A percentile compares a stretch with the other conserved stretches of the same genome.
Evolutionary conservation across 495 filamentous ascomycete genomes (phyloP).

Genomic region (Copromyces sp.): DNA sequence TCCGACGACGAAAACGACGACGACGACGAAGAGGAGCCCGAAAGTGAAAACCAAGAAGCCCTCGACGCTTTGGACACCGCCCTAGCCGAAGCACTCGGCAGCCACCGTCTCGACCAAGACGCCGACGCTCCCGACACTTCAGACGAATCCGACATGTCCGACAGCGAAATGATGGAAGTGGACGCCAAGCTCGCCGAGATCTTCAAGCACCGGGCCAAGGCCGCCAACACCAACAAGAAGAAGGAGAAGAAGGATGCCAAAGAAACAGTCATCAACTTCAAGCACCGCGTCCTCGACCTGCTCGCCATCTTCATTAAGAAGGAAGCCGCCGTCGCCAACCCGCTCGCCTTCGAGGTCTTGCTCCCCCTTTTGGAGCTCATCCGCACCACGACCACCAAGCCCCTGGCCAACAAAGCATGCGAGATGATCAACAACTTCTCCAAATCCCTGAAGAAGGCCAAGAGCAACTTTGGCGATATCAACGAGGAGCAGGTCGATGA

Average conservation of each 20-base stretch:
- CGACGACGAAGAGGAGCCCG: conserved; percentile 16
- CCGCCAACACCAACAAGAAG: conserved; percentile 44
- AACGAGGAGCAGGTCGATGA: conserved; percentile 26
- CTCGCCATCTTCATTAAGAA: conserved; percentile 79
- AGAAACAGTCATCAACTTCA: conserved; percentile 88
- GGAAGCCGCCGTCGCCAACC: conserved; percentile 51
- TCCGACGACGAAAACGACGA: conserved; percentile 22
- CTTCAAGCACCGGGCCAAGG: conserved; percentile 60
- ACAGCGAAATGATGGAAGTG: conserved; percentile 89
- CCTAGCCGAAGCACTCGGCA: conserved; percentile 62
- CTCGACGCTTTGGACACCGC: conserved; percentile 64
- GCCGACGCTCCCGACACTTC: conserved; percentile 42
- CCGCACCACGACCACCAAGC: conserved; percentile 52
- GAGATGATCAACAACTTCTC: conserved; percentile 58
- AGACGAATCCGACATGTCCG: conserved; percentile 70
- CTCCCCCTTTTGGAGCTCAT: conserved; percentile 45
- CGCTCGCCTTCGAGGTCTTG: conserved; percentile 54
- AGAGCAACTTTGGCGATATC: conserved; percentile 14
- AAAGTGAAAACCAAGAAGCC: conserved; percentile 37
- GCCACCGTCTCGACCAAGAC: conserved; percentile 45
- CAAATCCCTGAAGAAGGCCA: conserved; percentile 54
- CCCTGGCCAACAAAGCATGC: conserved; percentile 62
- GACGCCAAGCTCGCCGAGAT: conserved; percentile 73
- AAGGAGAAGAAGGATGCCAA: conserved; percentile 77
- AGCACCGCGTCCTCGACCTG: conserved; percentile 82